Evolutionary conservation across 768 basidiomycete species (phyloP).

Genomic region (Pisolithus microcarpus): DNA sequence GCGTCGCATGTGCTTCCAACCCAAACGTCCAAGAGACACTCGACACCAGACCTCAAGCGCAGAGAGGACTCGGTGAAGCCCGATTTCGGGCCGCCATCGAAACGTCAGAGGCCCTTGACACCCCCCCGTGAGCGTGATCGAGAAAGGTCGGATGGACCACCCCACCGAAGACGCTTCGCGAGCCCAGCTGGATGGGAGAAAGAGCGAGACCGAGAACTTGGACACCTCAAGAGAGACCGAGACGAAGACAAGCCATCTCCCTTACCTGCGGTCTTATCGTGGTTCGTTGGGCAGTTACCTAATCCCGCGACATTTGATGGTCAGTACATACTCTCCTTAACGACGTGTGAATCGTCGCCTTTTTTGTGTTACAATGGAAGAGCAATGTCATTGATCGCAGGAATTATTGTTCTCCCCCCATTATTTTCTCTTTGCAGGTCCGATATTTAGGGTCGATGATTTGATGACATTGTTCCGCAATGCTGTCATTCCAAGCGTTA

Average conservation of each 20-base stretch:
- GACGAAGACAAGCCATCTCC: slow-evolving; percentile 41
- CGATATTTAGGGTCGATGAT: slow-evolving; percentile 85
- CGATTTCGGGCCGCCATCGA: slow-evolving; percentile 34
- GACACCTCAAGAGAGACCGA: slow-evolving; percentile 34
- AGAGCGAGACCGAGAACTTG: slow-evolving; percentile 38
- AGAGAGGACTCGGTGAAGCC: slow-evolving; percentile 37
- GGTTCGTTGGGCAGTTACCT: slow-evolving; percentile 81
- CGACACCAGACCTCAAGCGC: slow-evolving; percentile 32
- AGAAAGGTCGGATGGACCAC: slow-evolving; percentile 32
- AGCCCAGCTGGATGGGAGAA: slow-evolving; percentile 38
- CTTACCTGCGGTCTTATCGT: slow-evolving; percentile 60
- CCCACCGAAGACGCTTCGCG: slow-evolving; percentile 32
- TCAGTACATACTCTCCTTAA: slow-evolving; percentile 29
- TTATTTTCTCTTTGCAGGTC: slow-evolving; percentile 43
- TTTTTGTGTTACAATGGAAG: slow-evolving; percentile 7
- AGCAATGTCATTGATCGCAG: slow-evolving; percentile 8
- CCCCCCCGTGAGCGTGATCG: slow-evolving; percentile 47
- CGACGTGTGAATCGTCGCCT: background rate
- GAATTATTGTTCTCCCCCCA: slow-evolving; percentile 1
- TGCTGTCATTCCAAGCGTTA: slow-evolving; percentile 68
- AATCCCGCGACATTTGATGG: slow-evolving; percentile 74
- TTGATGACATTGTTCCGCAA: slow-evolving; percentile 79
- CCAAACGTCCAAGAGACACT: slow-evolving; percentile 24
- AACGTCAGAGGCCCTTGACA: slow-evolving; percentile 40
- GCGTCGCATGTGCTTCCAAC: slow-evolving; percentile 18